Base-by-base conservation (phyloP, 78 protist genomes). In the Dictyostelium purpureum region DNA sequence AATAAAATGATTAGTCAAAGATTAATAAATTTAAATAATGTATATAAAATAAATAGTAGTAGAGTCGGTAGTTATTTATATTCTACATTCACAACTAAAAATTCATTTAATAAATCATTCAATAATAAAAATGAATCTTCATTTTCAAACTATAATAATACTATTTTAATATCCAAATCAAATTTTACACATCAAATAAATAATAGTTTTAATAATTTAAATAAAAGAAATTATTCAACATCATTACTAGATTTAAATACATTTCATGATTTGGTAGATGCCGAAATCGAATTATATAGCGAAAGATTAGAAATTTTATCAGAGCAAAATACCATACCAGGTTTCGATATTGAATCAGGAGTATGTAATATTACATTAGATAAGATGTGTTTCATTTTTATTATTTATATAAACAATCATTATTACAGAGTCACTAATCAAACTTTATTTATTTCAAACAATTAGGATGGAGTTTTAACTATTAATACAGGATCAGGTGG, bases 391-490 rank as follows among this genome's bases (percentile, higher is more conserved):
- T 19, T 49, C 16, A 49, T 49, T 49, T 49, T 49, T 12, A 28
- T 33, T 28, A 40, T 26, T 59, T 59, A n/a, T n/a, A 71, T 49
- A 11, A 49, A n/a, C 35, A 54, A 54, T 54, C 35, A 54, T 14
- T 54, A 54, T 24, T 56, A 56, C 12, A 56, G 65, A 6, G 1
- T 56, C 31, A 56, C 10, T 19, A 24, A 19, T 16, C 9, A 56
- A 56, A 56, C 33, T 6, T 18, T 38, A 66, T 35, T 37, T 37
- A 18, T 18, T 18, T 38, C 12, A n/a, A 49, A 28, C 26, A 7
- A 37, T 37, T 37, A 87, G 93, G 94, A 77, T 54, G 94, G 94
- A n/a, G 88, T 89, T 35, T 79, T 89, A 37, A 73, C 82, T 69
- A 12, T 89, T 16, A 79, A 69, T 21, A 10, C 70, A 3, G 94